phyloP scores from a whole-genome alignment of 2,329 filamentous ascomycete genomes.

The Ceratocystis destructans region DNA sequence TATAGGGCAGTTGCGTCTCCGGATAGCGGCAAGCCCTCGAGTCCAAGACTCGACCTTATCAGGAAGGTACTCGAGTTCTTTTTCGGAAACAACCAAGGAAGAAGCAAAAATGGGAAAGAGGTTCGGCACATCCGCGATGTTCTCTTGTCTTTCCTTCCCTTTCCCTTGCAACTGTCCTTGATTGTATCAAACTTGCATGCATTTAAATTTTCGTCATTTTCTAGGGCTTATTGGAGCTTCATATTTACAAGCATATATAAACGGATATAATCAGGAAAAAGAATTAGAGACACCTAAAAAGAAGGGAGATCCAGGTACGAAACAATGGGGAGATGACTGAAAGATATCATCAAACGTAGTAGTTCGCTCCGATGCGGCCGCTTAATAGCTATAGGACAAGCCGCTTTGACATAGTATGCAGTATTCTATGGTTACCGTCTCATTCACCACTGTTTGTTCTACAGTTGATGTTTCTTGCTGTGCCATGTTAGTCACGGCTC shows the following conservation, averaged over 20 bases:
- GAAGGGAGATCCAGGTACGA: neutral
- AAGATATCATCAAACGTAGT: slow-evolving; percentile 5
- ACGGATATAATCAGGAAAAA: neutral
- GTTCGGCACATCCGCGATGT: slow-evolving; percentile 2
- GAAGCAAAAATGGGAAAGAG: neutral
- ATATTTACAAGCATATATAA: neutral
- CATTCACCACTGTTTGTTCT: neutral
- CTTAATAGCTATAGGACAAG: neutral
- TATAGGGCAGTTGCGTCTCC: slow-evolving; percentile 1
- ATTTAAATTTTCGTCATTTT: neutral
- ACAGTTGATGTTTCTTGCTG: neutral
- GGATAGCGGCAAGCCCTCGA: slow-evolving; percentile 6
- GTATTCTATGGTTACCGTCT: too few species aligned
- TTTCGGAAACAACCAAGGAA: slow-evolving; percentile 1
- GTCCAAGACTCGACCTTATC: neutral
- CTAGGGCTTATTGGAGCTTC: neutral
- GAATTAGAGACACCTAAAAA: neutral
- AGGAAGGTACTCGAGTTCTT: neutral
- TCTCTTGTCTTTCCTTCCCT: neutral
- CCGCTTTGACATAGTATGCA: neutral
- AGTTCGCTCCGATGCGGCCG: neutral
- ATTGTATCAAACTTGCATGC: neutral
- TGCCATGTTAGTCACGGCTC: neutral
- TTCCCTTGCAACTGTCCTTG: neutral
- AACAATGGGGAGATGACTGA: neutral